phyloP scores from a whole-genome alignment of 106 monocot species.

The Chionographis japonica region DNA sequence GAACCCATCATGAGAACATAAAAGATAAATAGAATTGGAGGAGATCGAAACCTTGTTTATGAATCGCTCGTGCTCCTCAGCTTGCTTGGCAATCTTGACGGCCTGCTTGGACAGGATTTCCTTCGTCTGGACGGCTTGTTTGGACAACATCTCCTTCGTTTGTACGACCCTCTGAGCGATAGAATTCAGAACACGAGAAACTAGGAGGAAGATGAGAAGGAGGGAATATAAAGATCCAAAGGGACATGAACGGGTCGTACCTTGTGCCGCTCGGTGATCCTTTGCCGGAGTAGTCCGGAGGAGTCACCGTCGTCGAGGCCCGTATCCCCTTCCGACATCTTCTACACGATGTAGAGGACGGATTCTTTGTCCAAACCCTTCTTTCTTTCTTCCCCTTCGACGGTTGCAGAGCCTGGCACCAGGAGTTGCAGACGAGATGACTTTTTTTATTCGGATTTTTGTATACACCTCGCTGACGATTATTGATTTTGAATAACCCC shows the following conservation, averaged over 20 bases:
- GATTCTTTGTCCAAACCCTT: not conserved
- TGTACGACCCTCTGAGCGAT: conserved; percentile 16
- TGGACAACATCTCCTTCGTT: conserved; percentile 29
- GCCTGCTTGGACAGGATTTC: conserved; percentile 86
- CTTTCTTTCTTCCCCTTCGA: no score
- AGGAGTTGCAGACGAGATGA: no score
- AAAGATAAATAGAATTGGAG: not conserved
- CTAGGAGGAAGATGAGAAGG: not conserved
- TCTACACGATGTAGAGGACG: not conserved
- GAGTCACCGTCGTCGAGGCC: conserved; percentile 28
- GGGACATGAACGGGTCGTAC: conserved; percentile 4
- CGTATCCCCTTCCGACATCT: conserved; percentile 17
- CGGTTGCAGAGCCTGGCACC: no score
- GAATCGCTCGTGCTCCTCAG: conserved; percentile 91
- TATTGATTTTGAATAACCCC: no score
- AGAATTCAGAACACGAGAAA: not conserved
- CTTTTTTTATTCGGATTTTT: no score
- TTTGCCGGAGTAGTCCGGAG: conserved; percentile 17
- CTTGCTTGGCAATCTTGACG: conserved; percentile 81
- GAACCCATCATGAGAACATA: not conserved
- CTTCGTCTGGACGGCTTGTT: conserved; percentile 51
- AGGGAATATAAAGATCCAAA: no score
- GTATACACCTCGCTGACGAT: no score
- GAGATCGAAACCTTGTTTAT: conserved; percentile 63
- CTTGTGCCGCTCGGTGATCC: conserved; percentile 40